phyloP scores from a whole-genome alignment of 2,329 filamentous ascomycete genomes.

The Penicillium griseofulvum region DNA sequence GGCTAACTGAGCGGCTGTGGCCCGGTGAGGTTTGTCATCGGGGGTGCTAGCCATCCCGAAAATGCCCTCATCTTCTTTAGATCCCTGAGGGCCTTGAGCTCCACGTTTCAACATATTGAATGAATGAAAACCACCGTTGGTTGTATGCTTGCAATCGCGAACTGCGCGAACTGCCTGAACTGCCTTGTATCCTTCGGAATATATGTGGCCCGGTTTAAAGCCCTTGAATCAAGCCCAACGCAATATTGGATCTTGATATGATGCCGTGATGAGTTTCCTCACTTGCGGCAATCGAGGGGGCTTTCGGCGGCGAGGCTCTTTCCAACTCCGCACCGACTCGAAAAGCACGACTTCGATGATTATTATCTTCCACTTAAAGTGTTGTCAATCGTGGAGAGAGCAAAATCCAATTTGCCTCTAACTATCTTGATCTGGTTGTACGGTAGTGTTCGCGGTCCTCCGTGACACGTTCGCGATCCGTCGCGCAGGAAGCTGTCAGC shows the following conservation, averaged over 20 bases:
- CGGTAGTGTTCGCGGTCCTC: conserved; percentile 7
- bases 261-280: background rate
- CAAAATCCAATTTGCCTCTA: conserved; percentile 11
- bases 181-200: background rate
- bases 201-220: background rate
- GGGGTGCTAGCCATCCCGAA: conserved; percentile 39
- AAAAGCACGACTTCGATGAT: background rate
- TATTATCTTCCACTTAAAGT: background rate
- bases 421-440: conserved; percentile 3
- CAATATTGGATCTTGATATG: background rate
- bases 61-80: conserved; percentile 31
- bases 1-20: conserved; percentile 56
- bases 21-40: conserved; percentile 49
- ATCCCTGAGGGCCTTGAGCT: conserved; percentile 37
- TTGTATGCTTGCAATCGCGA: conserved; percentile 3
- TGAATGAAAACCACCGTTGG: background rate
- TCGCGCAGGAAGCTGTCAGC: conserved; percentile 16
- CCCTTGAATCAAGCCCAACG: background rate
- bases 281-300: conserved; percentile 5
- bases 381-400: background rate
- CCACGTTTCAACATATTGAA: conserved; percentile 41
- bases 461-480: conserved; percentile 23
- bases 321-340: conserved; percentile 1
- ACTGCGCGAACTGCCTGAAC: background rate
- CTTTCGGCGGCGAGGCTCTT: conserved; percentile 2